A percentile compares a stretch with the other conserved stretches of the same genome.
These are phyloP conservation scores for Bretschneidera sinensis DNA, from an alignment of 345 rosid genomes.

Conservation along the genomic window DNA sequence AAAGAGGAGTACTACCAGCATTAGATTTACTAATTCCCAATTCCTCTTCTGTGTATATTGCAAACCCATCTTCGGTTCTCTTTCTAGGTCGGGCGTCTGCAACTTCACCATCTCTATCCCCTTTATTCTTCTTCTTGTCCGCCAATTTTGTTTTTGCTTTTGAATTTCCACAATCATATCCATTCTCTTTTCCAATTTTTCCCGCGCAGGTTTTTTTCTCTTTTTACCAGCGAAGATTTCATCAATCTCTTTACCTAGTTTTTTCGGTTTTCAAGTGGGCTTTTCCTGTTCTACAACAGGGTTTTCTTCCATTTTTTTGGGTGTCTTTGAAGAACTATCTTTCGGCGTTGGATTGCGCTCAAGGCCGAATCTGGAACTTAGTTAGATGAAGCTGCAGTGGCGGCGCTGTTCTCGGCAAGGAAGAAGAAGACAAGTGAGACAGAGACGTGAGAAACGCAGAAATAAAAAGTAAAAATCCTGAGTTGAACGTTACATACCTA, in stretches of 20 bases:
- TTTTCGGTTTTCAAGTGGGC: constrained; percentile 18
- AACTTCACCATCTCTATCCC: constrained; percentile 7
- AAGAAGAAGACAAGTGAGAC: too few species aligned
- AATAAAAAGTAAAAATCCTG: too few species aligned
- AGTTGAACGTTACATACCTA: too few species aligned
- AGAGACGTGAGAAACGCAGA: too few species aligned
- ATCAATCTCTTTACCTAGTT: constrained; percentile 35
- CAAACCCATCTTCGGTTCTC: constrained; percentile 54
- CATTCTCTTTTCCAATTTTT: constrained; percentile 4
- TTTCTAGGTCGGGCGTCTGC: constrained; percentile 26
- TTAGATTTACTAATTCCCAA: constrained; percentile 47
- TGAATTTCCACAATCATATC: constrained; percentile 1
- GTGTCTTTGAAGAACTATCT: constrained; percentile 26
- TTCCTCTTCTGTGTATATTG: constrained; percentile 62
- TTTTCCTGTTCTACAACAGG: constrained; percentile 16
- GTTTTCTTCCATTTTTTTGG: constrained; percentile 9
- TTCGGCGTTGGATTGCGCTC: constrained; percentile 21
- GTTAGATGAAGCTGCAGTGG: too few species aligned
- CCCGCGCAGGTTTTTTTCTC: constrained; percentile 29
- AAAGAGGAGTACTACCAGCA: constrained; percentile 60
- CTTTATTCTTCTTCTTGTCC: constrained; percentile 29
- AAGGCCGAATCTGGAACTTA: not conserved
- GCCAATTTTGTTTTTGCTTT: constrained; percentile 20
- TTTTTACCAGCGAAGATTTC: constrained; percentile 41
- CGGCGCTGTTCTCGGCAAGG: too few species aligned